A percentile compares a stretch with the other conserved stretches of the same genome.
These are phyloP conservation scores for Sporormia fimetaria DNA, from an alignment of 495 filamentous ascomycete genomes.

Conservation along the genomic window DNA sequence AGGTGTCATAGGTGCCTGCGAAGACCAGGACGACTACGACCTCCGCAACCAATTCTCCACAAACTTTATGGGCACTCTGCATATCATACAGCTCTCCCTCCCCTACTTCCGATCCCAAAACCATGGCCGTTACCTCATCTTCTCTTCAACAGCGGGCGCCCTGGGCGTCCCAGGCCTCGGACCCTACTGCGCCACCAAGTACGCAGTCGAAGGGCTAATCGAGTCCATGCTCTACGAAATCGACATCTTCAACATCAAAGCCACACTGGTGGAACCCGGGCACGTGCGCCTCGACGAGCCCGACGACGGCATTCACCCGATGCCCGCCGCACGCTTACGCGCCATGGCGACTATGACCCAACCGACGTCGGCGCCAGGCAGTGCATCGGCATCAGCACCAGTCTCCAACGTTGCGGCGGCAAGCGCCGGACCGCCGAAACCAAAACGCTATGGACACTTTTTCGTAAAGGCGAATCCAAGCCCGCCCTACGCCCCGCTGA, in stretches of 20 bases:
- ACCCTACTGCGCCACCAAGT: slow-evolving; percentile 92
- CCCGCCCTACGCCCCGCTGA: slow-evolving; percentile 65
- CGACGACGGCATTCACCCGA: slow-evolving; percentile 1
- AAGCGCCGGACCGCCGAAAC: slow-evolving; percentile 8
- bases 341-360: too few relatives aligned
- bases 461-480: slow-evolving; percentile 66
- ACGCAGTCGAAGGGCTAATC: slow-evolving; percentile 87
- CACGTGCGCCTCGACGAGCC: slow-evolving; percentile 69
- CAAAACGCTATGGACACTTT: slow-evolving; percentile 67
- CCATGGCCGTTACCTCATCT: slow-evolving; percentile 78
- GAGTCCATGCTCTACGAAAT: slow-evolving; percentile 94
- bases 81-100: slow-evolving; percentile 83
- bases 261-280: slow-evolving; percentile 83
- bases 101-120: slow-evolving; percentile 73
- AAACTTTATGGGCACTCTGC: slow-evolving; percentile 86
- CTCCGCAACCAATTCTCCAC: slow-evolving; percentile 94
- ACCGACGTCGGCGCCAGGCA: too few relatives aligned
- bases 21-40: slow-evolving; percentile 92
- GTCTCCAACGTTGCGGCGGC: too few relatives aligned
- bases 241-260: slow-evolving; percentile 82
- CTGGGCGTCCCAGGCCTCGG: slow-evolving; percentile 85
- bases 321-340: slow-evolving; percentile 1
- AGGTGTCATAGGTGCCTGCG: slow-evolving; percentile 88
- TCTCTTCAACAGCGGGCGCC: slow-evolving; percentile 79
- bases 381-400: too few relatives aligned